Evolutionary conservation across 768 basidiomycete genomes (phyloP), one percentile per base, ranked within the genome.

Genomic region (Russula griseocarnosa): DNA sequence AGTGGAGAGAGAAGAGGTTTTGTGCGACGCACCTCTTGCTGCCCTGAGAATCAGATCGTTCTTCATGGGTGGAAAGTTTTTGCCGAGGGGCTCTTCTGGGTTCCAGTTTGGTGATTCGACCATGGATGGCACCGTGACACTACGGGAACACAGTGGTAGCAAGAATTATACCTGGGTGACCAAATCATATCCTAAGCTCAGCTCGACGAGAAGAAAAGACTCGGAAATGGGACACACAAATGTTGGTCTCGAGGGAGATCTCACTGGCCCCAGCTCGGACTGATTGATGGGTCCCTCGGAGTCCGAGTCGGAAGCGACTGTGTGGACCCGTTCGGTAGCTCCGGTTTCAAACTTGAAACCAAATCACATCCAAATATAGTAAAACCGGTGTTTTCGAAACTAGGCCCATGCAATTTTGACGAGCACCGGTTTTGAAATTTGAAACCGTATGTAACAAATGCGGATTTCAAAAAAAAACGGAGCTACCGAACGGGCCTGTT

Each of bases 11-110:
- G 51, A 63, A 38, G 58, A 47, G 22, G 44, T 46, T 61, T 61
- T 28, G 6, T 40, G 24, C n/a, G n/a, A 66, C 75, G 56, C 67
- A 84, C 93, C 92, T 74, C 83, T 74, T 60, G 94, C 94, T 50
- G 95, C 94, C n/a, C 95, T 85, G 55, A 97, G 74, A 38, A 97
- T 71, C 50, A 97, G 80, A 73, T 97, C 92, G 73, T 98, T 97
- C 73, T 86, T 86, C 66, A 96, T 79, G 49, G 83, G 81, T 13
- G 89, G 89, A 69, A 92, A 91, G 4, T 58, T 34, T 54, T 65
- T 65, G 24, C 42, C 10, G 55, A 65, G 55, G 14, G 64, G 60
- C 14, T 46, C 49, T 14, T 28, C 20, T 16, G 64, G 64, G 16
- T 51, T 46, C 64, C 64, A 65, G n/a, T 61, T 34, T 52, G 59